Conservation (phyloP, 75 land plant species). For the Adiantum capillusveneris region DNA sequence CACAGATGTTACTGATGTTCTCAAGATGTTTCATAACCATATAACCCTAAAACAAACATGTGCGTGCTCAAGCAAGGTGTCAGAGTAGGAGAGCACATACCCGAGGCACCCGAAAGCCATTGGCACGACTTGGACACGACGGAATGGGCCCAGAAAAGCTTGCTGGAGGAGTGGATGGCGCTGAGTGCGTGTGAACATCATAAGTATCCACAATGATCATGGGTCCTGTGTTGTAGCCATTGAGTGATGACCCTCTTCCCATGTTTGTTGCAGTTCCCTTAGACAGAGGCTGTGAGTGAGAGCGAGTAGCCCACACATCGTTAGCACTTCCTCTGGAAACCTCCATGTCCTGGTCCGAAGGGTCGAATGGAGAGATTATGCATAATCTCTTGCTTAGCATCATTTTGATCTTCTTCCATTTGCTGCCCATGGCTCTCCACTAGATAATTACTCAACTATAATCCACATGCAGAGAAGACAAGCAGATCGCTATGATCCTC, state of each 20-base stretch:
- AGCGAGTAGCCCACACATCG: background rate
- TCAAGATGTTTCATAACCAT: too few relatives aligned
- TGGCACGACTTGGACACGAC: background rate
- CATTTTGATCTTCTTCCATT: background rate
- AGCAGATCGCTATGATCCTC: too few relatives aligned
- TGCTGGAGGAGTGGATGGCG: background rate
- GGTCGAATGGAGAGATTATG: background rate
- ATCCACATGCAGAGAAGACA: too few relatives aligned
- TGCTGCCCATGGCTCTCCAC: background rate
- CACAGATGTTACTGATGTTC: too few relatives aligned
- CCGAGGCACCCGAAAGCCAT: background rate
- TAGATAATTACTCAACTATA: too few relatives aligned
- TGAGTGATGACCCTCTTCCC: background rate
- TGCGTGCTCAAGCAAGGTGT: background rate
- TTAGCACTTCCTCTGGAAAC: background rate
- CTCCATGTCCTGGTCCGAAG: background rate
- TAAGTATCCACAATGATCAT: background rate
- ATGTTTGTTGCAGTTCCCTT: background rate
- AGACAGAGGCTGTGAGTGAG: too few relatives aligned
- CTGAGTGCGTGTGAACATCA: background rate
- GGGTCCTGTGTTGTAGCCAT: background rate
- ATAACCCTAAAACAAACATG: too few relatives aligned
- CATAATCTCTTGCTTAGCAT: background rate
- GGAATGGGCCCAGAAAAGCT: conserved; percentile 1
- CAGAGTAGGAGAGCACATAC: background rate